A percentile compares a stretch with the other conserved stretches of the same genome.
phyloP scores from a whole-genome alignment of 2,329 filamentous ascomycete species.

The Xylariales sp. region DNA sequence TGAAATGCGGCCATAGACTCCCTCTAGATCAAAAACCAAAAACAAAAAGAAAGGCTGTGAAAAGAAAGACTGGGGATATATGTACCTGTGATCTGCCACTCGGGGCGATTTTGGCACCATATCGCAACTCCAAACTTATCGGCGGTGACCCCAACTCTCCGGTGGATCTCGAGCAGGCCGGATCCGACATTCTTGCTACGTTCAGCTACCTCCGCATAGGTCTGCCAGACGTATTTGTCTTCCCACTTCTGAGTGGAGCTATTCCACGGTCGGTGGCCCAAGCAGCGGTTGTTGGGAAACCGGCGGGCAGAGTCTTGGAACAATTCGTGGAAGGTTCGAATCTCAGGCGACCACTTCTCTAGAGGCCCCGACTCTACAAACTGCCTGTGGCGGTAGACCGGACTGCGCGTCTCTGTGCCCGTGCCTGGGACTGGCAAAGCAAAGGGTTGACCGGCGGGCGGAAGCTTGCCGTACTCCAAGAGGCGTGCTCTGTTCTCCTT shows the following conservation, averaged over 20 bases:
- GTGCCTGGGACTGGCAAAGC: slow-evolving; percentile 73
- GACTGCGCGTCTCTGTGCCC: slow-evolving; percentile 65
- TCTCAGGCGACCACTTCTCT: slow-evolving; percentile 64
- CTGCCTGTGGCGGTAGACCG: slow-evolving; percentile 80
- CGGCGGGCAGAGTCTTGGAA: slow-evolving; percentile 67
- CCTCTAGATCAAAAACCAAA: no score
- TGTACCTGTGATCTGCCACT: slow-evolving; percentile 80
- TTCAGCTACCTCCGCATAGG: slow-evolving; percentile 73
- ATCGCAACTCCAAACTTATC: slow-evolving; percentile 71
- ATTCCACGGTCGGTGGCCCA: slow-evolving; percentile 81
- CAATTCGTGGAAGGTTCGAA: slow-evolving; percentile 72
- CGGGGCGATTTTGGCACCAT: slow-evolving; percentile 83
- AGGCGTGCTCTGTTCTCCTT: slow-evolving; percentile 34
- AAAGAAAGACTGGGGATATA: slow-evolving; percentile 2
- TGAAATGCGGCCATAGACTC: no score
- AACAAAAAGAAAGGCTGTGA: no score
- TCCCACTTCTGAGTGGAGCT: slow-evolving; percentile 65
- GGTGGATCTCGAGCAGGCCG: slow-evolving; percentile 78
- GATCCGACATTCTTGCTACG: slow-evolving; percentile 81
- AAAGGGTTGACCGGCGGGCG: slow-evolving; percentile 60
- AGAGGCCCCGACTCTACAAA: slow-evolving; percentile 68
- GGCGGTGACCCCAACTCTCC: slow-evolving; percentile 61
- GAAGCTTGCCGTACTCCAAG: slow-evolving; percentile 16
- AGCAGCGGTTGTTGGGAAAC: slow-evolving; percentile 63
- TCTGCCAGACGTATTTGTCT: slow-evolving; percentile 76